Percentiles rank a stretch among this genome's conserved stretches.
Evolutionary conservation across 495 filamentous ascomycete genomes (phyloP).

Genomic region (Xylaria venustula): DNA sequence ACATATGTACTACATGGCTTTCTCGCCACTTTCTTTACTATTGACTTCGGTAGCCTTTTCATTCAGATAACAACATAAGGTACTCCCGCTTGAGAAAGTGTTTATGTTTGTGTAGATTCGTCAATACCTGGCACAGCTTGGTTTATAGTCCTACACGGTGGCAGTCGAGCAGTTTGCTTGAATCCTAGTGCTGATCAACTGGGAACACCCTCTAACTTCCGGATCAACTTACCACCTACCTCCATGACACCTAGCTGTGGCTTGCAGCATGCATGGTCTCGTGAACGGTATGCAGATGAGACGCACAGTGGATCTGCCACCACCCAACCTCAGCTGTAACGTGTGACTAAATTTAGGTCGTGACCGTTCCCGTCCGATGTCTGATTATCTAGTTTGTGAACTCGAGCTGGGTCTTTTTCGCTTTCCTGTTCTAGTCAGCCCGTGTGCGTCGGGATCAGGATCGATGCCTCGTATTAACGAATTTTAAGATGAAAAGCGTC

Average conservation of each 20-base stretch:
- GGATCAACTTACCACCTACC: background rate
- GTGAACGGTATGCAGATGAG: background rate
- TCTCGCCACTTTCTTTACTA: too few relatives aligned
- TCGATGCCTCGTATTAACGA: background rate
- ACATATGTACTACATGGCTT: too few relatives aligned
- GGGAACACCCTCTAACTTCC: background rate
- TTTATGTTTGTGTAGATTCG: too few relatives aligned
- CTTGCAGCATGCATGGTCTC: constrained; percentile 3
- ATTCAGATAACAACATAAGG: too few relatives aligned
- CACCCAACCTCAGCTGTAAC: background rate
- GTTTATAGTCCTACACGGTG: too few relatives aligned
- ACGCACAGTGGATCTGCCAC: background rate
- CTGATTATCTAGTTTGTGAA: background rate
- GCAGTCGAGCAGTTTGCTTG: background rate
- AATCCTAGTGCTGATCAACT: background rate
- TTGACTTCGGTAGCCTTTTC: too few relatives aligned
- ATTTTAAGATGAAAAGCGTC: background rate
- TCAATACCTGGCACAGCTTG: too few relatives aligned
- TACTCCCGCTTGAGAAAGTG: too few relatives aligned
- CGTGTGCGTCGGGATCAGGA: background rate
- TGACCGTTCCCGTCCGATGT: background rate
- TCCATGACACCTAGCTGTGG: background rate
- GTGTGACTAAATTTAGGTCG: background rate
- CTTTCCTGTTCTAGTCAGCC: background rate
- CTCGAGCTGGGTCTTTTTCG: background rate